Evolutionary conservation across 768 basidiomycete genomes (phyloP).

Genomic region (Termitomyces sp.): DNA sequence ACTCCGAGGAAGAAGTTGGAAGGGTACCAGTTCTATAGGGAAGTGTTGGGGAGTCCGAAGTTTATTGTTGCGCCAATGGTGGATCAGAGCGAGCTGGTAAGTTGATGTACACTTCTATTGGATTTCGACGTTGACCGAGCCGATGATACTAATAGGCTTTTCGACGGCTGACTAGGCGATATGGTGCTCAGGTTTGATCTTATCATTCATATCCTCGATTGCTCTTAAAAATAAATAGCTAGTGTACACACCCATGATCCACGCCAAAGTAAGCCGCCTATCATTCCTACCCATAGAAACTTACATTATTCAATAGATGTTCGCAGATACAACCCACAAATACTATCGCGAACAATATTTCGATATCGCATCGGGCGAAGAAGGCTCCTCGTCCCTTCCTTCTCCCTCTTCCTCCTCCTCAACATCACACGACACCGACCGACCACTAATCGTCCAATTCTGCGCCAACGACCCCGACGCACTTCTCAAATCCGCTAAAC

Average conservation of each 20-base stretch:
- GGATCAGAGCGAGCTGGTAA: no score
- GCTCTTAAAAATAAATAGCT: constrained; percentile 40
- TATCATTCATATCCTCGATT: background rate
- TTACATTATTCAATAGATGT: constrained; percentile 46
- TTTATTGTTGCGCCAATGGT: no score
- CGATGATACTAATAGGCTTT: constrained; percentile 79
- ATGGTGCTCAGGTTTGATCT: constrained; percentile 69
- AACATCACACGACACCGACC: constrained; percentile 40
- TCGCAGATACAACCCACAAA: constrained; percentile 47
- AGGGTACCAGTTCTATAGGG: constrained; percentile 30
- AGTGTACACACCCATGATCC: constrained; percentile 98
- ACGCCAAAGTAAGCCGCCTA: constrained; percentile 62
- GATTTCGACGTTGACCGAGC: background rate
- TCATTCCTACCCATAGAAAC: background rate
- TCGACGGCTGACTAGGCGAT: constrained; percentile 77
- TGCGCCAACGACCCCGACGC: constrained; percentile 86
- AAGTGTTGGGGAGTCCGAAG: constrained; percentile 15
- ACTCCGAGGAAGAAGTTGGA: background rate
- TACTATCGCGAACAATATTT: constrained; percentile 63
- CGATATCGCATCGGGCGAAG: constrained; percentile 69
- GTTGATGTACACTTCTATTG: background rate
- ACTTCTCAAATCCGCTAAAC: constrained; percentile 73
- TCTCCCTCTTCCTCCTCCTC: background rate
- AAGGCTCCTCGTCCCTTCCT: constrained; percentile 54
- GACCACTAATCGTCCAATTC: constrained; percentile 90